These are phyloP conservation scores for Backusella psychrophila DNA, from an alignment of 192 early-diverging fungal species.

Conservation along the genomic window DNA sequence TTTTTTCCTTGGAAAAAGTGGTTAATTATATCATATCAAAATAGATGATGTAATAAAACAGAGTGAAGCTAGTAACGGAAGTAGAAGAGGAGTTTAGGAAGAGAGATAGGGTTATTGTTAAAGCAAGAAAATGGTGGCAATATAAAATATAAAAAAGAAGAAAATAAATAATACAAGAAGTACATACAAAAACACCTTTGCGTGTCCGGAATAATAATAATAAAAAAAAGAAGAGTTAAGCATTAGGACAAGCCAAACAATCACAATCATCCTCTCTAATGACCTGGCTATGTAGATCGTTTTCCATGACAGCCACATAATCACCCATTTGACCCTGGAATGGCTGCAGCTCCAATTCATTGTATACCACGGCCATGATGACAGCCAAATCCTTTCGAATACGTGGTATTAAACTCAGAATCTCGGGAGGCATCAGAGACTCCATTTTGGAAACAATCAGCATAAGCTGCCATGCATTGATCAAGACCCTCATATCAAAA, in stretches of 20 bases:
- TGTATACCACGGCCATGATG: not conserved
- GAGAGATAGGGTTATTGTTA: not conserved
- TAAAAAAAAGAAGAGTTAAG: not conserved
- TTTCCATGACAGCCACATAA: conserved; percentile 3
- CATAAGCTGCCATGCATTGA: conserved; percentile 2
- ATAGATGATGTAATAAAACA: not conserved
- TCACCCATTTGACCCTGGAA: conserved; percentile 4
- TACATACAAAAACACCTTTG: not conserved
- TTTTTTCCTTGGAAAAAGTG: not conserved
- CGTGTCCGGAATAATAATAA: not conserved
- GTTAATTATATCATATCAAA: not conserved
- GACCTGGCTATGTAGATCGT: conserved; percentile 4
- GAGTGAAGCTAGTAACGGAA: not conserved
- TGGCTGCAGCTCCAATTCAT: conserved; percentile 1
- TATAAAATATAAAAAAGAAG: not conserved
- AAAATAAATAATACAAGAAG: not conserved
- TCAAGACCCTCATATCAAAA: conserved; percentile 7
- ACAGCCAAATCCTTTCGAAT: not conserved
- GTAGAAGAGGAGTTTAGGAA: not conserved
- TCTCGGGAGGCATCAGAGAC: not conserved
- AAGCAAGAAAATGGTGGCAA: not conserved
- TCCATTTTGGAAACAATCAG: not conserved
- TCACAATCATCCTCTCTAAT: conserved; percentile 7
- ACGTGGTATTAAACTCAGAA: not conserved
- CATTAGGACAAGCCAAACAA: conserved; percentile 5